Evolutionary conservation across 1,284 basidiomycete genomes (phyloP).

Genomic region (Boletus sp.): DNA sequence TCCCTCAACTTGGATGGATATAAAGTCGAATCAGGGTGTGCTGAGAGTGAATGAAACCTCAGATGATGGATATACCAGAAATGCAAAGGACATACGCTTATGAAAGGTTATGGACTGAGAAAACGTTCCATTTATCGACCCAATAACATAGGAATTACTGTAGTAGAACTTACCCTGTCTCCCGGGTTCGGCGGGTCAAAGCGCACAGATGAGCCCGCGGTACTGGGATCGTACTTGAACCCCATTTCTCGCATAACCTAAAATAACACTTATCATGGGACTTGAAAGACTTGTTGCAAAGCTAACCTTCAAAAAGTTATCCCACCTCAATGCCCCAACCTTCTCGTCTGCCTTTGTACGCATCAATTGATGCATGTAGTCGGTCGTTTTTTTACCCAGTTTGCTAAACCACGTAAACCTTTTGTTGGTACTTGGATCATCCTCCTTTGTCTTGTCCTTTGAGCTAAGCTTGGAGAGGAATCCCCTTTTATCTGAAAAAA

Average conservation of each 20-base stretch:
- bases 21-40: slow-evolving; percentile 68
- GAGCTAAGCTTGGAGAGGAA: slow-evolving; percentile 49
- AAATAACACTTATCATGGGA: slow-evolving; percentile 1
- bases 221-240: slow-evolving; percentile 65
- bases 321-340: slow-evolving; percentile 71
- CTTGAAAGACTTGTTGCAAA: neutral
- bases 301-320: slow-evolving; percentile 54
- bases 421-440: slow-evolving; percentile 34
- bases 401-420: slow-evolving; percentile 53
- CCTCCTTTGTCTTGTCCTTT: slow-evolving; percentile 37
- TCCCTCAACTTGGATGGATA: slow-evolving; percentile 47
- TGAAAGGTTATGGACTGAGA: slow-evolving; percentile 68
- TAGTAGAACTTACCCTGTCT: slow-evolving; percentile 46
- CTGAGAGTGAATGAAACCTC: slow-evolving; percentile 34
- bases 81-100: slow-evolving; percentile 51
- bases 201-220: slow-evolving; percentile 76
- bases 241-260: slow-evolving; percentile 77
- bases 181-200: slow-evolving; percentile 66
- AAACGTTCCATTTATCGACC: slow-evolving; percentile 6
- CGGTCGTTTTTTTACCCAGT: slow-evolving; percentile 55
- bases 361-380: slow-evolving; percentile 62
- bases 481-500: slow-evolving; percentile 46
- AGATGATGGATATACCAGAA: slow-evolving; percentile 1
- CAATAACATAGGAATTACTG: slow-evolving; percentile 1
- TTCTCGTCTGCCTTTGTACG: slow-evolving; percentile 53